phyloP scores from a whole-genome alignment of 345 rosid genomes.

The Ceriops zippeliana region DNA sequence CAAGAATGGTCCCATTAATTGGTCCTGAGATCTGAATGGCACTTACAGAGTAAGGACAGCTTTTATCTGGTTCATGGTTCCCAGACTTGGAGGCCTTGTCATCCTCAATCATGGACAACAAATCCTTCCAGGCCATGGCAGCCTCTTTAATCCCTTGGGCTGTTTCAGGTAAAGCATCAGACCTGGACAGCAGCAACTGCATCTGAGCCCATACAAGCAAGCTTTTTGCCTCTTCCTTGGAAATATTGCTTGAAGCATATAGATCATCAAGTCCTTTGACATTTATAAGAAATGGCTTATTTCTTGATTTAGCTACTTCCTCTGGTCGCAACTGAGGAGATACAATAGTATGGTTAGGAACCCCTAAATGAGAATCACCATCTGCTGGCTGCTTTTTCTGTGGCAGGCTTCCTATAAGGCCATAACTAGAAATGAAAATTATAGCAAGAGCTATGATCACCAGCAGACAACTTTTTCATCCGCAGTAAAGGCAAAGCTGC shows the following conservation, averaged over 20 bases:
- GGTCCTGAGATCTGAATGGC: conserved; percentile 25
- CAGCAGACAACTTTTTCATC: conserved; percentile 77
- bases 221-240: conserved; percentile 37
- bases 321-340: conserved; percentile 26
- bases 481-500: conserved; percentile 29
- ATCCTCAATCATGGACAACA: conserved; percentile 31
- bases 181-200: conserved; percentile 59
- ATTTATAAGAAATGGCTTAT: neutral
- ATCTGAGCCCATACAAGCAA: conserved; percentile 67
- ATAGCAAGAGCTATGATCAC: conserved; percentile 49
- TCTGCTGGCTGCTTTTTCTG: conserved; percentile 38
- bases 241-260: conserved; percentile 45
- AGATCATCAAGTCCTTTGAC: conserved; percentile 52
- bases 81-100: conserved; percentile 28
- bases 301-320: conserved; percentile 18
- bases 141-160: conserved; percentile 80
- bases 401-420: conserved; percentile 39
- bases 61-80: conserved; percentile 20
- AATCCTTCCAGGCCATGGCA: conserved; percentile 55
- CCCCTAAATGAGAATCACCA: conserved; percentile 24
- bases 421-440: conserved; percentile 50
- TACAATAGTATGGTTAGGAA: conserved; percentile 7
- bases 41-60: conserved; percentile 55
- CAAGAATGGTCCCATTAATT: conserved; percentile 38
- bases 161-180: conserved; percentile 72